Conservation (phyloP, 1,284 basidiomycete genomes). For the Ganoderma lingzhi region DNA sequence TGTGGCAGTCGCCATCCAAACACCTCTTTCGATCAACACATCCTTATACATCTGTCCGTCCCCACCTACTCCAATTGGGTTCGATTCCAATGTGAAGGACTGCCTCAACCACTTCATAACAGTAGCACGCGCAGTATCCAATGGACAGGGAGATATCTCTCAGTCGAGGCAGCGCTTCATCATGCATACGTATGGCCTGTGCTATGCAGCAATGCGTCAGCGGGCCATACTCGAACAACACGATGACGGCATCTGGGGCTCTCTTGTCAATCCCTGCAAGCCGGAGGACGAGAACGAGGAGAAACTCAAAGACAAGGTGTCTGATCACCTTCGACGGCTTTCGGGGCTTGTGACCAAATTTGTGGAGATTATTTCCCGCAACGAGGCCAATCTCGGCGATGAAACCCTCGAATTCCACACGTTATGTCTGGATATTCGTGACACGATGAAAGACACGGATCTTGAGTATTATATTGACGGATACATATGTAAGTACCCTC, state of each 20-base stretch:
- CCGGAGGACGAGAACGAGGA: background rate
- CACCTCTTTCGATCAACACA: no score
- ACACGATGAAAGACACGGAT: background rate
- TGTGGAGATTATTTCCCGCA: background rate
- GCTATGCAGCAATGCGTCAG: background rate
- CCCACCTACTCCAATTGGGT: background rate
- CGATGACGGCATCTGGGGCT: no score
- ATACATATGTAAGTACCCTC: background rate
- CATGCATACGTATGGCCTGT: background rate
- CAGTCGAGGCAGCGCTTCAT: background rate
- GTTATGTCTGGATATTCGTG: background rate
- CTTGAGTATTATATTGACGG: background rate
- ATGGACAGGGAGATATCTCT: no score
- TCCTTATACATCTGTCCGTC: no score
- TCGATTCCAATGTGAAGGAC: background rate
- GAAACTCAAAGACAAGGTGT: background rate
- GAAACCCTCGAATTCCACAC: background rate
- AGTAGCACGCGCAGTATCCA: no score
- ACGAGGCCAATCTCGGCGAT: background rate
- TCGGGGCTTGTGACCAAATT: background rate
- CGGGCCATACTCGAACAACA: no score
- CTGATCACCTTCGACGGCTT: background rate
- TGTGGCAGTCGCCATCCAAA: no score
- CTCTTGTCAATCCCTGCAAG: background rate
- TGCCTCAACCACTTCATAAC: no score